Percentiles rank a stretch among this genome's conserved stretches.
Evolutionary conservation across 306 rosid species (phyloP).

Genomic region (Potentilla sterilis): DNA sequence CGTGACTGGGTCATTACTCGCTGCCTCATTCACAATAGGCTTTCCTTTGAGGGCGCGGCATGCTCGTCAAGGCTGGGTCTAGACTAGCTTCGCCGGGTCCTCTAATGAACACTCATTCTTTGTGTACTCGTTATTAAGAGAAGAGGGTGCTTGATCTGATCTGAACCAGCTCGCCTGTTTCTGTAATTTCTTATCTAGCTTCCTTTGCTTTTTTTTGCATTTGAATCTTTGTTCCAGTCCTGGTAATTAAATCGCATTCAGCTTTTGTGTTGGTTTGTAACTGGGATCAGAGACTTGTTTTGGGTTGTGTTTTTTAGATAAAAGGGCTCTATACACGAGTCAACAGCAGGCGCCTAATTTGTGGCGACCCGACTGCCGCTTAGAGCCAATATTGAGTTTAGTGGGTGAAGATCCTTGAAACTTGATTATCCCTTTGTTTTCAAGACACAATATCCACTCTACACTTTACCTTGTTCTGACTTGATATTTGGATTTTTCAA

Average conservation of each 20-base stretch:
- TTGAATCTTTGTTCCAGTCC: neutral
- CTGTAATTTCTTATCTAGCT: too few relatives aligned
- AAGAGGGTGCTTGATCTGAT: too few relatives aligned
- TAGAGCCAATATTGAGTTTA: slow-evolving; percentile 52
- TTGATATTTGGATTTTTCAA: neutral
- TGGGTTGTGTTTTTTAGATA: neutral
- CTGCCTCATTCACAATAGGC: too few relatives aligned
- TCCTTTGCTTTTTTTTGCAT: too few relatives aligned
- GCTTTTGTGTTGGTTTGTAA: neutral
- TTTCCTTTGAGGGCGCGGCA: too few relatives aligned
- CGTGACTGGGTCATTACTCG: too few relatives aligned
- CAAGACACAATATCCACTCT: slow-evolving; percentile 50
- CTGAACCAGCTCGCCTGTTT: too few relatives aligned
- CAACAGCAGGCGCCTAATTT: slow-evolving; percentile 63
- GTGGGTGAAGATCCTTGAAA: slow-evolving; percentile 71
- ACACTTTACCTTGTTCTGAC: neutral
- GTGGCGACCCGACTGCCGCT: slow-evolving; percentile 75
- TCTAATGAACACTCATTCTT: too few relatives aligned
- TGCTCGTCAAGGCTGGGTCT: too few relatives aligned
- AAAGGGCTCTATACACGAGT: slow-evolving; percentile 59
- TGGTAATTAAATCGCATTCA: neutral
- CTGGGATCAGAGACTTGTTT: neutral
- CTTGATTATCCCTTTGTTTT: slow-evolving; percentile 27
- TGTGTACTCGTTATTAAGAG: too few relatives aligned
- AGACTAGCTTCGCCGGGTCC: too few relatives aligned